Base-by-base conservation (phyloP, 257 asterid species). In the Perilla frutescens region DNA sequence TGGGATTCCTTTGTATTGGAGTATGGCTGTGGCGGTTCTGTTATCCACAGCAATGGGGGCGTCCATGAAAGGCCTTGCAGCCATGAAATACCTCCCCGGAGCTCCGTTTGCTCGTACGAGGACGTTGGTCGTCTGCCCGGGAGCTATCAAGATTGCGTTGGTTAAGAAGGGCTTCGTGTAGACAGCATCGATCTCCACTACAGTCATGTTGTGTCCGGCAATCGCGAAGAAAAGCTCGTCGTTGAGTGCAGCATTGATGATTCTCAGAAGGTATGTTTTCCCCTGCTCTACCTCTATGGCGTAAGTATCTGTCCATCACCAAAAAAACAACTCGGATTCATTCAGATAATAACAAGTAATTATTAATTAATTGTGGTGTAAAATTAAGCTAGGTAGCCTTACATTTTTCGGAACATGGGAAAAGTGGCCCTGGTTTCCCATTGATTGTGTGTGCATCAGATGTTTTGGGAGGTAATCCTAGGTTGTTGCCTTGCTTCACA, bases 361-460 rank as follows among this genome's bases (percentile, higher is more conserved):
- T 20, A 20, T 20, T 20, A 20, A 34, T 4, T 34, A 34, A 4
- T 34, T 34, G 37, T 34, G 37, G 37, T 34, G 37, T 34, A 34
- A 34, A n/a, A n/a, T n/a, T n/a, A 20, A 20, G 26, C 26, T 20
- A 20, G 26, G 40, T 7, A 39, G 67, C 39, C 79, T 57, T 71
- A 86, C 93, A 66, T 75, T 88, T 88, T 29, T 86, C 87, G 6
- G 88, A 84, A 48, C 93, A 88, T 0, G 89, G 89, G 51, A 82
- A 86, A n/a, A 88, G 77, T 5, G 91, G 89, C 41, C 91, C 94
- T 1, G 93, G 91, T 73, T 84, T 82, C 9, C 93, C 93, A 8
- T 88, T 88, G 79, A 88, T 86, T 0, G 93, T 88, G 34, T 86
- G 90, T 0, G 89, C 91, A 47, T 86, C 89, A 3, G 91, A 86